Conservation (phyloP, 2,329 filamentous ascomycete genomes). For the Cytospora chrysosperma region DNA sequence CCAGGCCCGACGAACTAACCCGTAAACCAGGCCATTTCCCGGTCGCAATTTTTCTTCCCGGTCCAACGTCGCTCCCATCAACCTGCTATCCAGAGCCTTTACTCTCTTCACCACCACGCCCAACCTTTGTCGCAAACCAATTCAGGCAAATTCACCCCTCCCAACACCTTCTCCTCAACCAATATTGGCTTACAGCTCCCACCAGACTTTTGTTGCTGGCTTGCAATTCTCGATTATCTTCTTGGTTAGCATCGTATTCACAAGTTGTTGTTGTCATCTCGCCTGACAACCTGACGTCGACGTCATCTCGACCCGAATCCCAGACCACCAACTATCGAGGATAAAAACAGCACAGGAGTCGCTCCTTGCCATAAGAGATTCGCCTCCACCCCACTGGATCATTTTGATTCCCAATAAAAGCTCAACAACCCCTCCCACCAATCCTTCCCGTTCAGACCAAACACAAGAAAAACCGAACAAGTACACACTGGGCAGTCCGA, state of each 20-base stretch:
- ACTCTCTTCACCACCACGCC: constrained; percentile 1
- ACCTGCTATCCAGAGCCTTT: constrained; percentile 5
- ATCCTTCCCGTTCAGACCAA: not conserved
- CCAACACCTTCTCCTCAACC: not conserved
- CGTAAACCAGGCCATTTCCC: not conserved
- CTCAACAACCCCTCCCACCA: not conserved
- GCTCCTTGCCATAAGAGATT: not conserved
- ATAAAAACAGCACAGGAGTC: constrained; percentile 10
- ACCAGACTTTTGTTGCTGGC: not conserved
- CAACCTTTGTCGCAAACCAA: not conserved
- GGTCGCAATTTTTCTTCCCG: constrained; percentile 13
- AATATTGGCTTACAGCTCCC: not conserved
- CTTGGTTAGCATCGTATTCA: not conserved
- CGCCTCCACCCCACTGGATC: not conserved
- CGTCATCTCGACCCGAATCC: constrained; percentile 19
- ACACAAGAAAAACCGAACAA: not conserved
- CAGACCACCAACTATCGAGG: not conserved
- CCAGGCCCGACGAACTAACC: not conserved
- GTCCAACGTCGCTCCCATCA: not conserved
- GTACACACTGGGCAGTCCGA: not conserved
- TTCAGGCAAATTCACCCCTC: not conserved
- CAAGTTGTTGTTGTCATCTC: not conserved
- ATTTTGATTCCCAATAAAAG: not conserved
- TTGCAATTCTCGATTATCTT: not conserved
- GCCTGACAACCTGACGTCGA: constrained; percentile 16